Percentiles rank a stretch among this genome's conserved stretches.
These are phyloP conservation scores for Wallacemonas collosoma DNA, from an alignment of 208 protist species.

Conservation along the genomic window DNA sequence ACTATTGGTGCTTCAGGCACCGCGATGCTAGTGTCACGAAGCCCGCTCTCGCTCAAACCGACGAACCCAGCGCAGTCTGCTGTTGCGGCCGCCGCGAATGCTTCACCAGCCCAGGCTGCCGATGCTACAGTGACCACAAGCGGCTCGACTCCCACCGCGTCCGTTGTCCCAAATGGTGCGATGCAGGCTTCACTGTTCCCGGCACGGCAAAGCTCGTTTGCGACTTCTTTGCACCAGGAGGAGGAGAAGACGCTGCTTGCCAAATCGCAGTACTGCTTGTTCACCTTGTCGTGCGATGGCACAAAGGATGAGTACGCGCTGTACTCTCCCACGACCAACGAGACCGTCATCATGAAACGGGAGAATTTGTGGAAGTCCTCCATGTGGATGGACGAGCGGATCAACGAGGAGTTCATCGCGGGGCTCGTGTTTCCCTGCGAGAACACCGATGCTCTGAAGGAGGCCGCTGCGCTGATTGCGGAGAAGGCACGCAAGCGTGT, in stretches of 20 bases:
- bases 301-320: conserved; percentile 47
- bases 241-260: conserved; percentile 71
- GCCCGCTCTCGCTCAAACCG: not conserved
- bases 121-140: conserved; percentile 19
- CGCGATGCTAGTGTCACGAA: not conserved
- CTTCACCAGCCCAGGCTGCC: not conserved
- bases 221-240: conserved; percentile 25
- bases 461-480: conserved; percentile 37
- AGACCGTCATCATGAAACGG: conserved; percentile 52
- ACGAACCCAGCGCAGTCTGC: not conserved
- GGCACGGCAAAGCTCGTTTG: conserved; percentile 63
- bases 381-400: conserved; percentile 83
- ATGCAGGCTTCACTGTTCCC: conserved; percentile 28
- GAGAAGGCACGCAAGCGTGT: conserved; percentile 71
- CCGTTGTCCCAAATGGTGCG: not conserved
- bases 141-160: not conserved
- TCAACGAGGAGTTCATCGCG: conserved; percentile 85
- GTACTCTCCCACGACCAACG: conserved; percentile 83
- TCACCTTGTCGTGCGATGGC: conserved; percentile 63
- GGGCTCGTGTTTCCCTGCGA: conserved; percentile 79
- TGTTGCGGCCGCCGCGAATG: not conserved
- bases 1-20: not conserved
- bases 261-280: conserved; percentile 83
- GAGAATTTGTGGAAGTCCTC: conserved; percentile 73
- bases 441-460: conserved; percentile 40